Base-by-base conservation (phyloP, 345 rosid species). In the Pistacia atlantica region DNA sequence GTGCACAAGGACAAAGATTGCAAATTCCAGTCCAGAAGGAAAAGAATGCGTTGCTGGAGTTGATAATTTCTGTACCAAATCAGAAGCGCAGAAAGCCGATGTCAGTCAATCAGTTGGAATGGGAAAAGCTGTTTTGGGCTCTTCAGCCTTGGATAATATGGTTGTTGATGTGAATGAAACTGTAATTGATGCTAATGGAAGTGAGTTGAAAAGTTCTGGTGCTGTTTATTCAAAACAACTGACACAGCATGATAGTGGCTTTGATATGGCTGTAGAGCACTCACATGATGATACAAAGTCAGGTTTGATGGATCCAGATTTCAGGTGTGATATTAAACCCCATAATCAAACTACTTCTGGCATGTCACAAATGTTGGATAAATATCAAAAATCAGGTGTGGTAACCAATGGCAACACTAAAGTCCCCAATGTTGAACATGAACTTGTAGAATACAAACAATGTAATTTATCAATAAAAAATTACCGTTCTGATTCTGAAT, bases 341-440 rank as follows among this genome's bases (percentile, higher is more conserved):
- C 85, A 73, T 69, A 77, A 67, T 75, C 81, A 82, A 73, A 73
- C 80, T 76, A 68, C 78, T 31, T 75, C 69, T 48, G 58, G 68
- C 60, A 78, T 69, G 75, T 37, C 65, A 49, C 84, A 81, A 54
- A 66, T 58, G 72, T 72, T 35, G 18, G 62, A 16, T 76, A 62
- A 71, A 76, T 75, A 42, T 67, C 73, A 81, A 62, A 20, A 77
- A 63, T 69, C 65, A 12, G 80, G 33, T 71, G 20, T 73, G 64
- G 79, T 65, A 68, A 77, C 59, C 55, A 72, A 65, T 42, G 59
- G 74, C 78, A 73, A 77, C 67, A 42, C 78, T 77, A 73, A 45
- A 51, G 67, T 52, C 45, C 12, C 33, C 59, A 72, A 69, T 82
- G 66, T 67, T 76, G 75, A 72, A 72, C 79, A 59, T 5, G 75